phyloP scores from a whole-genome alignment of 2,329 filamentous ascomycete species.

The Davidsoniella virescens region DNA sequence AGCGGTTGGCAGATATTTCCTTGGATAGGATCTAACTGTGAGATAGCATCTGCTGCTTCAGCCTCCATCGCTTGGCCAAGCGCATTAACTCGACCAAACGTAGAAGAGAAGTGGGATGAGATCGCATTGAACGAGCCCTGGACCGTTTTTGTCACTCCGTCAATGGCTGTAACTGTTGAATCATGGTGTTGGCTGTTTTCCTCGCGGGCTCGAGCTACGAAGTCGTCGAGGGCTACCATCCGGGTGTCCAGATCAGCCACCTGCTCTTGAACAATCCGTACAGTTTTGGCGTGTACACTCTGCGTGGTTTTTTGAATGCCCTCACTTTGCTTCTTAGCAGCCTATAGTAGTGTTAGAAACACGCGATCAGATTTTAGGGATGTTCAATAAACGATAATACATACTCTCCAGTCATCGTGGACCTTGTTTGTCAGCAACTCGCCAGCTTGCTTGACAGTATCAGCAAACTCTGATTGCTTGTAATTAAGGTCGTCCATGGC shows the following conservation, averaged over 20 bases:
- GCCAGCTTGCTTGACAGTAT: constrained; percentile 54
- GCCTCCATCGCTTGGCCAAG: constrained; percentile 52
- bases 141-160: constrained; percentile 48
- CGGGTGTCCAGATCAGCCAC: constrained; percentile 75
- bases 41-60: constrained; percentile 40
- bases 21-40: constrained; percentile 44
- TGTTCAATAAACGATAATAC: constrained; percentile 16
- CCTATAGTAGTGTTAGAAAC: constrained; percentile 26
- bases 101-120: constrained; percentile 50
- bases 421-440: constrained; percentile 68
- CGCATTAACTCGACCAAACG: constrained; percentile 49
- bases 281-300: constrained; percentile 78
- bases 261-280: constrained; percentile 79
- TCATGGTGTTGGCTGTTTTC: constrained; percentile 68
- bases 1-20: constrained; percentile 52
- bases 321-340: constrained; percentile 63
- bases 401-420: constrained; percentile 70
- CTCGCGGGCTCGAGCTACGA: constrained; percentile 63
- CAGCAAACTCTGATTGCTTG: constrained; percentile 51
- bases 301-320: constrained; percentile 71
- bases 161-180: constrained; percentile 50
- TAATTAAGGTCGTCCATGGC: constrained; percentile 61
- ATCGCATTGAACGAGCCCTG: constrained; percentile 56
- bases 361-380: background rate
- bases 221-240: constrained; percentile 79